These are phyloP conservation scores for Scheffersomyces cryptocercus DNA, from an alignment of 1,139 yeast species.

Conservation along the genomic window DNA sequence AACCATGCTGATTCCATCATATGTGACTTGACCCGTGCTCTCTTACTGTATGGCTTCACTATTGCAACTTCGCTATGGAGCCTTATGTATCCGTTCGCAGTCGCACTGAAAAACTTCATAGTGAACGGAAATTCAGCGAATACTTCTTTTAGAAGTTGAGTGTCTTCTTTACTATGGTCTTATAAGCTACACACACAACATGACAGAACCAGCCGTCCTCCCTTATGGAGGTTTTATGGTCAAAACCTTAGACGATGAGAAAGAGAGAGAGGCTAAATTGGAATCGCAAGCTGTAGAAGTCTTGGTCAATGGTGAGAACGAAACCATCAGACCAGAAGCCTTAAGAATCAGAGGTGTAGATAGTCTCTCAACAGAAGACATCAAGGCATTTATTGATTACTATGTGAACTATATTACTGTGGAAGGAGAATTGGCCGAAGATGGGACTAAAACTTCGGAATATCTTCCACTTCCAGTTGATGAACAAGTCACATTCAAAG, in stretches of 20 bases:
- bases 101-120: no score
- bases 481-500: slow-evolving; percentile 37
- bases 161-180: no score
- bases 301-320: slow-evolving; percentile 29
- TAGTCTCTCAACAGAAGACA: slow-evolving; percentile 62
- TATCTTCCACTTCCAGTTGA: slow-evolving; percentile 23
- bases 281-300: slow-evolving; percentile 38
- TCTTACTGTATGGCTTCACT: no score
- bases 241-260: slow-evolving; percentile 41
- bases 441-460: slow-evolving; percentile 13
- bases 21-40: no score
- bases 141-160: no score
- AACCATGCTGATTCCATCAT: no score
- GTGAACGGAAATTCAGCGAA: background rate
- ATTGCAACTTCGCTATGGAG: no score
- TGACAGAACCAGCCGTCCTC: slow-evolving; percentile 38
- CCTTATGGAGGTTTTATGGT: slow-evolving; percentile 49
- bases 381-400: slow-evolving; percentile 55
- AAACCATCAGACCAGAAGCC: slow-evolving; percentile 48
- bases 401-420: slow-evolving; percentile 42
- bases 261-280: slow-evolving; percentile 30
- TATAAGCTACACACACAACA: slow-evolving; percentile 3
- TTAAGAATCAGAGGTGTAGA: slow-evolving; percentile 66
- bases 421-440: slow-evolving; percentile 18
- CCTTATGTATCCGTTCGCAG: no score